phyloP scores from a whole-genome alignment of 176 grass and related monocot species.

The Melocanna baccifera region DNA sequence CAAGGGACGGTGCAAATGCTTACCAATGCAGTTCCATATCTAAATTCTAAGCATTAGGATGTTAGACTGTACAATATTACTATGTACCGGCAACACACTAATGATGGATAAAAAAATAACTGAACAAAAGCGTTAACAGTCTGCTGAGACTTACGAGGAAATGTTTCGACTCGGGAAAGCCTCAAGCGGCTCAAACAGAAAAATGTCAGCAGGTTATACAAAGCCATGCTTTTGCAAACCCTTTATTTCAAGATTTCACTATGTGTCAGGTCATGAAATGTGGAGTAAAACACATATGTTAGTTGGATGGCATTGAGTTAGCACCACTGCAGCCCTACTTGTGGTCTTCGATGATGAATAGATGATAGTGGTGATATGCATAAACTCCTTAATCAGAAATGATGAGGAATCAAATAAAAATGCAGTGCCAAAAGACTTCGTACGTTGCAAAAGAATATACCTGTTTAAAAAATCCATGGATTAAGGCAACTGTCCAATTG shows the following conservation, averaged over 20 bases:
- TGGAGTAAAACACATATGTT: constrained; percentile 37
- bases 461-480: constrained; percentile 98
- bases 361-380: constrained; percentile 30
- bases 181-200: constrained; percentile 54
- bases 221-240: constrained; percentile 50
- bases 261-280: constrained; percentile 36
- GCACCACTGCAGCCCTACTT: constrained; percentile 25
- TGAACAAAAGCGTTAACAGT: constrained; percentile 30
- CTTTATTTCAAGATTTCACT: constrained; percentile 52
- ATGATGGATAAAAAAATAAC: constrained; percentile 3
- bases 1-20: not conserved
- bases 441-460: constrained; percentile 35
- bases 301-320: constrained; percentile 49
- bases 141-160: constrained; percentile 60
- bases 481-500: constrained; percentile 79
- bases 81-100: constrained; percentile 8
- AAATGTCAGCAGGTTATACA: constrained; percentile 56
- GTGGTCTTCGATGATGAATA: constrained; percentile 33
- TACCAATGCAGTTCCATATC: not conserved
- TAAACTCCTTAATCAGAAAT: constrained; percentile 31
- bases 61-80: not conserved
- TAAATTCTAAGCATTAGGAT: not conserved
- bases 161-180: constrained; percentile 48
- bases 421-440: not conserved
- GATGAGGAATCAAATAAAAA: constrained; percentile 5